Evolutionary conservation across 352 stramenopile genomes (phyloP).

Genomic region (Peronosclerospora sorghi): DNA sequence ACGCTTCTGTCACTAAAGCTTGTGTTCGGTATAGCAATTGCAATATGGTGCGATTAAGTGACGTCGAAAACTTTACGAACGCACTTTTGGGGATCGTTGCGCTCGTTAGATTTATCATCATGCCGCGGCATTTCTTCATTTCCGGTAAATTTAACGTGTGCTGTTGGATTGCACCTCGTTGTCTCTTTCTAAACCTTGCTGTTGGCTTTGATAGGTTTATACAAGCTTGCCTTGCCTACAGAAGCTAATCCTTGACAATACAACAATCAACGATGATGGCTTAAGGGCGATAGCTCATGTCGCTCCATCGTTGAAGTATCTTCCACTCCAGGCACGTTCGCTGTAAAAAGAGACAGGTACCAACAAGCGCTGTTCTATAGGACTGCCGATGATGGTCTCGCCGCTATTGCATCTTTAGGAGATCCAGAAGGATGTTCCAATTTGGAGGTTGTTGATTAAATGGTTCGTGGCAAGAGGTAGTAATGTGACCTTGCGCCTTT

Average conservation of each 20-base stretch:
- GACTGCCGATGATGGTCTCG: conserved; percentile 46
- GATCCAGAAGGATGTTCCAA: conserved; percentile 15
- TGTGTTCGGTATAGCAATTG: conserved; percentile 19
- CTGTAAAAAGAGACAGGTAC: no score
- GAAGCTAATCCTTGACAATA: conserved; percentile 58
- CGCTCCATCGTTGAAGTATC: conserved; percentile 33
- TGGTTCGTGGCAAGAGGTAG: conserved; percentile 20
- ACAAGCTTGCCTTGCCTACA: conserved; percentile 26
- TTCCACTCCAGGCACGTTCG: conserved; percentile 45
- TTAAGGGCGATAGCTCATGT: conserved; percentile 24
- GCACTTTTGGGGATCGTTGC: conserved; percentile 20
- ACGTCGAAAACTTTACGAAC: conserved; percentile 27
- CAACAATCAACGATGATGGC: conserved; percentile 32
- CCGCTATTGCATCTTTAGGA: conserved; percentile 18
- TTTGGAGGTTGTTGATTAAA: conserved; percentile 52
- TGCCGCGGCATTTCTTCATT: conserved; percentile 23
- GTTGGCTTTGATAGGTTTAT: conserved; percentile 8
- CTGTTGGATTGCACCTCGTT: neutral
- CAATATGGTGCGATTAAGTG: conserved; percentile 11
- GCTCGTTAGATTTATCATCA: conserved; percentile 42
- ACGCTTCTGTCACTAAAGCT: neutral
- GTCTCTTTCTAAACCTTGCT: no score
- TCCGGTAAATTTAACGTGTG: conserved; percentile 13
- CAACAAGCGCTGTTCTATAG: no score
- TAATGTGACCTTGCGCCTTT: no score